phyloP scores from a whole-genome alignment of 129 eudicot species.

The Dittrichia graveolens region DNA sequence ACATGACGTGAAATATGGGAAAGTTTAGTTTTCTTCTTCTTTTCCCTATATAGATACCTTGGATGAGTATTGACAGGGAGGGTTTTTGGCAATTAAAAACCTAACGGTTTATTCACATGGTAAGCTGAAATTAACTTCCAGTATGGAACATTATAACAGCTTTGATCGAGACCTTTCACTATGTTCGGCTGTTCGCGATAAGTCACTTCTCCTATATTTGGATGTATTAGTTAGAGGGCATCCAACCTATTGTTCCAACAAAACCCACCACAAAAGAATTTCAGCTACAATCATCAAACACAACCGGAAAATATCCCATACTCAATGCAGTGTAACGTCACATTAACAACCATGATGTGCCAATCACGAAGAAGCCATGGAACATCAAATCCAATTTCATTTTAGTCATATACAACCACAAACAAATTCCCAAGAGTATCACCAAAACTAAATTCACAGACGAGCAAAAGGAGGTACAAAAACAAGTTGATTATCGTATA shows the following conservation, averaged over 20 bases:
- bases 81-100: no score
- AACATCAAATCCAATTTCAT: slow-evolving; percentile 2
- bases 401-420: not conserved
- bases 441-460: slow-evolving; percentile 2
- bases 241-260: not conserved
- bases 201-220: not conserved
- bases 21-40: no score
- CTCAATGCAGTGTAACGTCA: no score
- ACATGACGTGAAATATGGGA: no score
- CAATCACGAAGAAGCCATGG: not conserved
- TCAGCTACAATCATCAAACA: slow-evolving; percentile 4
- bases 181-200: not conserved
- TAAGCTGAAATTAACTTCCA: no score
- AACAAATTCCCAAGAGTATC: not conserved
- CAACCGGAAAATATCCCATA: no score
- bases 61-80: no score
- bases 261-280: not conserved
- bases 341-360: no score
- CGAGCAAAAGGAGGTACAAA: not conserved
- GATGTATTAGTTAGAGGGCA: not conserved
- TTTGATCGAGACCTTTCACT: not conserved
- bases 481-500: not conserved
- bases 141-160: no score
- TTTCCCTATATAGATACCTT: no score
- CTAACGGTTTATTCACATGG: no score